Evolutionary conservation across 2,329 filamentous ascomycete species (phyloP), one percentile per base, ranked within the genome.

Genomic region (Fusarium sulawesiense): DNA sequence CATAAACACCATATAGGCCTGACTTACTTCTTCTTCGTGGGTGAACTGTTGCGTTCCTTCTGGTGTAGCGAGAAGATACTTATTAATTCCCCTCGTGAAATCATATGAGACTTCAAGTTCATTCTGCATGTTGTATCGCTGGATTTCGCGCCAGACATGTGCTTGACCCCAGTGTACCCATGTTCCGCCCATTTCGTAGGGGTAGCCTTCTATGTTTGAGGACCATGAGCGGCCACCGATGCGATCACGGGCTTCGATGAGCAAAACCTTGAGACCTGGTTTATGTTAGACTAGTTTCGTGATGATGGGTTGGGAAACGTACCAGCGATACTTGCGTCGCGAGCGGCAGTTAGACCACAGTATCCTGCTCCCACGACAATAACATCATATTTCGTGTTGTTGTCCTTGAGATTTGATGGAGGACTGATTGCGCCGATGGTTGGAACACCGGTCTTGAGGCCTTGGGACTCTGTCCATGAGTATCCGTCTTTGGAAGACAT

Each of bases 211-310:
- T 10, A 83, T 81, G 32, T 83, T 79, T 18, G 81, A 79, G 0
- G 80, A 81, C 80, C 81, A 86, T 4, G 83, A 82, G 0, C 84
- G 80, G 3, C 84, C 83, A 18, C 84, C 84, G 50, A 86, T 82
- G 1, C 84, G 77, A 66, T 86, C 83, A 18, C 84, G 79, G 2
- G 79, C 83, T 73, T 86, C 84, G 1, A 86, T 57, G 3, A 86
- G 77, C 3, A 86, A 74, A 0, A 84, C 82, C 18, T 76, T 79
- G 7, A 79, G 66, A 0, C 80, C 79, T 78, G 11, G 4, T 4
- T 2, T 10, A 0, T 21, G 16, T 64, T 29, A 58, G 44, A 4
- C 2, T 7, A 4, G 9, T 1, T 7, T 3, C 3, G 12, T 21
- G 2, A 7, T 8, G 20, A 10, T 6, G 6, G 4, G 16, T 5